A percentile compares a stretch with the other conserved stretches of the same genome.
These are phyloP conservation scores for Apostasia shenzhenica DNA, from an alignment of 106 monocot genomes.

Conservation along the genomic window DNA sequence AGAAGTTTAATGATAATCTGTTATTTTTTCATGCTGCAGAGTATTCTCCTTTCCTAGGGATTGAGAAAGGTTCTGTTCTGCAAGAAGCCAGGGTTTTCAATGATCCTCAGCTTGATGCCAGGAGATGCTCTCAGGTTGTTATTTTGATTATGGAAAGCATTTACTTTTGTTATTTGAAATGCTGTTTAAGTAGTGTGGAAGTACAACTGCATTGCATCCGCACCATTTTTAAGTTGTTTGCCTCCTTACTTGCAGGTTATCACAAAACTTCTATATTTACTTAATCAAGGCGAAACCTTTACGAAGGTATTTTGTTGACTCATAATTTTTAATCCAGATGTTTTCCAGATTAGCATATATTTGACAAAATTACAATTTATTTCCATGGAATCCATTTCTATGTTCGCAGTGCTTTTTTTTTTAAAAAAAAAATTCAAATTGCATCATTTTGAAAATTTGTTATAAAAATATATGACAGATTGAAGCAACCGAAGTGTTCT, in stretches of 20 bases:
- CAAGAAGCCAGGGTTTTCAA: slow-evolving; percentile 97
- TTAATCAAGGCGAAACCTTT: slow-evolving; percentile 96
- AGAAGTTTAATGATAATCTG: background rate
- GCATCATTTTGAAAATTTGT: background rate
- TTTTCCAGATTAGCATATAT: no score
- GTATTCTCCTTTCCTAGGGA: slow-evolving; percentile 91
- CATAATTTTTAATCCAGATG: background rate
- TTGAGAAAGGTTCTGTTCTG: slow-evolving; percentile 91
- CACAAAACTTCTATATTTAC: slow-evolving; percentile 84
- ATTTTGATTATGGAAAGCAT: background rate
- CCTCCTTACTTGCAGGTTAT: slow-evolving; percentile 40
- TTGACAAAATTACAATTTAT: no score
- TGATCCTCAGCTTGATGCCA: slow-evolving; percentile 92
- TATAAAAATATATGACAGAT: slow-evolving; percentile 28
- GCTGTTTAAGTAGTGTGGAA: background rate
- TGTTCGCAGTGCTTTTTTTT: background rate
- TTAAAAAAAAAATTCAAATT: background rate
- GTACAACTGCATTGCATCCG: background rate
- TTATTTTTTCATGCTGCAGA: slow-evolving; percentile 40
- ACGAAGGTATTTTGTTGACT: slow-evolving; percentile 50
- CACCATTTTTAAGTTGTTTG: background rate
- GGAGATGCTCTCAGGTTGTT: slow-evolving; percentile 88
- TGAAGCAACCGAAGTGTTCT: slow-evolving; percentile 95
- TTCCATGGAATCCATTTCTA: no score
- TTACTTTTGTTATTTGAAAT: background rate